These are phyloP conservation scores for Salix viminalis DNA, from an alignment of 345 rosid species.

Conservation along the genomic window DNA sequence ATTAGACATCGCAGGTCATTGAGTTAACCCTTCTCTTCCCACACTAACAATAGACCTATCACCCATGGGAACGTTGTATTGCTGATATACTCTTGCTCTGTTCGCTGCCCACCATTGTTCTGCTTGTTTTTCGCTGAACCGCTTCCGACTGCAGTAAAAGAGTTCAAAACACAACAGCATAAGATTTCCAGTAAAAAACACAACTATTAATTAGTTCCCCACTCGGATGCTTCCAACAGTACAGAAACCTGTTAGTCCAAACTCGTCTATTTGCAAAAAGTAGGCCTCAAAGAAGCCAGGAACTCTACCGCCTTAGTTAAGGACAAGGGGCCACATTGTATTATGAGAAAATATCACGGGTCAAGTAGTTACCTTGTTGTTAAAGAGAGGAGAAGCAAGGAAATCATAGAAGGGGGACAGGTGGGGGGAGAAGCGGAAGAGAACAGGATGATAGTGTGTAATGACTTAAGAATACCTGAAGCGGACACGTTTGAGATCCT, in stretches of 20 bases:
- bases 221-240: background rate
- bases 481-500: slow-evolving; percentile 27
- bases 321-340: background rate
- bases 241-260: background rate
- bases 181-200: background rate
- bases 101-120: slow-evolving; percentile 32
- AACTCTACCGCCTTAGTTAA: background rate
- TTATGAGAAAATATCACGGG: background rate
- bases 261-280: background rate
- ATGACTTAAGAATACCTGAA: slow-evolving; percentile 19
- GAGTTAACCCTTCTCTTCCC: slow-evolving; percentile 32
- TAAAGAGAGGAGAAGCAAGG: background rate
- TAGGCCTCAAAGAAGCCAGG: background rate
- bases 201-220: background rate
- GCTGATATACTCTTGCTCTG: slow-evolving; percentile 19
- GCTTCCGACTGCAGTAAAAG: slow-evolving; percentile 19
- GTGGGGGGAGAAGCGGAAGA: background rate
- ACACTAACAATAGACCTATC: slow-evolving; percentile 12
- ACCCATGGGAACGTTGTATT: slow-evolving; percentile 20
- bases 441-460: background rate
- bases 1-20: slow-evolving; percentile 19
- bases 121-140: slow-evolving; percentile 28
- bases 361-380: background rate
- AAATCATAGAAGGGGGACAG: background rate
- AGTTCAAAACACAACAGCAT: background rate